Conservation (phyloP, 768 basidiomycete species). For the Daedaleopsis sinensis region DNA sequence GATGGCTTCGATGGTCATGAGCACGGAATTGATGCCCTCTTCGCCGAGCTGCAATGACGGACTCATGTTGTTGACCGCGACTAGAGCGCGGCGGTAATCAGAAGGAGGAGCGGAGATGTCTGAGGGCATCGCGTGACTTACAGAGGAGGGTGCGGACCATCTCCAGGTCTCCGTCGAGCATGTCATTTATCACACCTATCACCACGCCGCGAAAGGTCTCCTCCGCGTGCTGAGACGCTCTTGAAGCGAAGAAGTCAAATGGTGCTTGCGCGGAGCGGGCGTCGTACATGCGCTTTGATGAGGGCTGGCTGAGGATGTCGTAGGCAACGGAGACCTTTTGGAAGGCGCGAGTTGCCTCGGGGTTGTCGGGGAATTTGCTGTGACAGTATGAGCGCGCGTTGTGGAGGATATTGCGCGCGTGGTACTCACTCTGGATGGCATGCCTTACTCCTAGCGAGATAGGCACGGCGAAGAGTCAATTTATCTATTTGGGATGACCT, state of each 20-base stretch:
- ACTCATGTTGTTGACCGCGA: slow-evolving; percentile 78
- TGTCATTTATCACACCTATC: slow-evolving; percentile 76
- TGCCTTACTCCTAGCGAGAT: slow-evolving; percentile 70
- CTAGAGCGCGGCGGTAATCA: slow-evolving; percentile 38
- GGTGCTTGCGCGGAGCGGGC: slow-evolving; percentile 43
- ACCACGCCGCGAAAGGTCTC: slow-evolving; percentile 81
- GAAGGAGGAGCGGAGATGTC: neutral
- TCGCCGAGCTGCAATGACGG: slow-evolving; percentile 77
- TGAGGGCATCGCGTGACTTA: slow-evolving; percentile 28
- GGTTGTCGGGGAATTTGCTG: slow-evolving; percentile 81
- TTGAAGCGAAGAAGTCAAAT: slow-evolving; percentile 59
- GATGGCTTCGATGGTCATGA: slow-evolving; percentile 67
- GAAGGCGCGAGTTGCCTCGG: slow-evolving; percentile 81
- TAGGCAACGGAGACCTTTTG: slow-evolving; percentile 88
- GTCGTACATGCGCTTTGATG: slow-evolving; percentile 72
- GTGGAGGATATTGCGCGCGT: neutral
- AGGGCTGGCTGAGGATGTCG: slow-evolving; percentile 74
- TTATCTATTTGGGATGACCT: slow-evolving; percentile 56
- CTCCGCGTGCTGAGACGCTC: slow-evolving; percentile 62
- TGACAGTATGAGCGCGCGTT: neutral
- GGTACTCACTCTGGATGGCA: slow-evolving; percentile 87
- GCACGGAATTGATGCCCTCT: slow-evolving; percentile 77
- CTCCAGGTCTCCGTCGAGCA: slow-evolving; percentile 86
- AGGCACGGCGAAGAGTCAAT: slow-evolving; percentile 69
- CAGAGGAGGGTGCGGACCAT: slow-evolving; percentile 77